Base-by-base conservation (phyloP, 1,284 basidiomycete genomes). In the Sutorius eximius region DNA sequence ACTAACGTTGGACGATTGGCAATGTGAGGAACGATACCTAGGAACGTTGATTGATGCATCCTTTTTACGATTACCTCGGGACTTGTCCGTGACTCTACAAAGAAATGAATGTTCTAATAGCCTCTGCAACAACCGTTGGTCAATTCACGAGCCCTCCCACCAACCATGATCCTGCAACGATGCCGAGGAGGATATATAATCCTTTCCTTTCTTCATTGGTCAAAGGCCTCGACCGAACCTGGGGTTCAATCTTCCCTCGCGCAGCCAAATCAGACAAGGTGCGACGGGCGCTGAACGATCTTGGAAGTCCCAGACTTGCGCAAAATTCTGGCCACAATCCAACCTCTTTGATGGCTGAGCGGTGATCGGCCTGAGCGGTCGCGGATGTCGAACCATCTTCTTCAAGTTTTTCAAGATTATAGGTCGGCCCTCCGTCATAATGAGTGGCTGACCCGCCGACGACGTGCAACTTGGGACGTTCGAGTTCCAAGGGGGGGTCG, bases 391-490 rank as follows among this genome's bases (percentile, higher is more conserved):
- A 18, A 10, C 40, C 49, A 12, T 27, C 42, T 32, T 71, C 68
- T 9, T 46, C 53, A 13, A 43, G 51, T 38, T 60, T 60, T 62
- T 83, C 76, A 22, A 86, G 74, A 58, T 80, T 83, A 64, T 87
- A 78, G 1, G 82, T 81, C 18, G 87, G 87, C 5, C 87, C 87
- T 36, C 83, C 86, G 54, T 76, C 82, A 36, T 74, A 76, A 64
- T 87, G 82, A 0, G 86, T 88, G 22, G 77, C 77, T 5, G 81
- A 77, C 8, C 86, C 86, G 15, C 84, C 83, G 37, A 91, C 82
- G 43, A 92, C 84, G 41, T 91, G 73, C 50, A 95, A 73, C 68
- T 87, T 91, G 33, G 90, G 89, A 3, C 64, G 56, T 11, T 72
- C 55, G 4, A 46, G 54, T 29, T 74, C 73, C 11, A 58, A 51